A percentile compares a stretch with the other conserved stretches of the same genome.
phyloP scores from a whole-genome alignment of 1,139 yeast species.

The Yamadazyma siamensis region DNA sequence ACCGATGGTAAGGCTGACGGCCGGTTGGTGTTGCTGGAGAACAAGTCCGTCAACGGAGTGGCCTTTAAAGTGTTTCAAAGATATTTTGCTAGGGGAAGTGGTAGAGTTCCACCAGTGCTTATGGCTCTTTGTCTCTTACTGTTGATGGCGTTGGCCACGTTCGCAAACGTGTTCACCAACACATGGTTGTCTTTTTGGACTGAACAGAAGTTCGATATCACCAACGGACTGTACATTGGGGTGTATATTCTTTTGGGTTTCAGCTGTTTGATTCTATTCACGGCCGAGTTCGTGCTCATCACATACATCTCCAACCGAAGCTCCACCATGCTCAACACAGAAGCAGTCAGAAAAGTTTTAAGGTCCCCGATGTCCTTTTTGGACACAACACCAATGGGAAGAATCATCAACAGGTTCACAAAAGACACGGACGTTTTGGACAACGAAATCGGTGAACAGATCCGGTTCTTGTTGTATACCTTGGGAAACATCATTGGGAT shows the following conservation, averaged over 20 bases:
- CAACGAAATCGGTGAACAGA: slow-evolving; percentile 65
- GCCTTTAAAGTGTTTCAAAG: slow-evolving; percentile 24
- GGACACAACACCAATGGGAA: slow-evolving; percentile 62
- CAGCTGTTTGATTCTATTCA: slow-evolving; percentile 35
- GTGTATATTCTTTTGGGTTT: slow-evolving; percentile 58
- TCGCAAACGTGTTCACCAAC: slow-evolving; percentile 62
- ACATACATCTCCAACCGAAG: slow-evolving; percentile 55
- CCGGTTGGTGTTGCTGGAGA: slow-evolving; percentile 27
- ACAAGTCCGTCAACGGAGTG: slow-evolving; percentile 38
- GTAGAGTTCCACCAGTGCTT: slow-evolving; percentile 26
- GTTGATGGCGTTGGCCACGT: slow-evolving; percentile 45
- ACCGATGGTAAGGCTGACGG: slow-evolving; percentile 22
- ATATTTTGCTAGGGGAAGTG: slow-evolving; percentile 61
- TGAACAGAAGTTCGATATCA: slow-evolving; percentile 47
- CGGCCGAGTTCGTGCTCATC: slow-evolving; percentile 44
- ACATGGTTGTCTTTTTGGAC: slow-evolving; percentile 91
- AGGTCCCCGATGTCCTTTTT: slow-evolving; percentile 58
- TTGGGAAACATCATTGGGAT: slow-evolving; percentile 61
- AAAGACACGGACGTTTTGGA: slow-evolving; percentile 86
- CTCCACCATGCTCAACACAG: slow-evolving; percentile 37
- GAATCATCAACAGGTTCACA: slow-evolving; percentile 61
- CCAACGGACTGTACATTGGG: slow-evolving; percentile 67
- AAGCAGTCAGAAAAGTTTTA: slow-evolving; percentile 58
- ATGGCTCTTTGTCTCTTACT: slow-evolving; percentile 12
- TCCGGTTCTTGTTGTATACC: slow-evolving; percentile 44